Conservation (phyloP, 2,329 filamentous ascomycete genomes). For the Apiospora hydei region DNA sequence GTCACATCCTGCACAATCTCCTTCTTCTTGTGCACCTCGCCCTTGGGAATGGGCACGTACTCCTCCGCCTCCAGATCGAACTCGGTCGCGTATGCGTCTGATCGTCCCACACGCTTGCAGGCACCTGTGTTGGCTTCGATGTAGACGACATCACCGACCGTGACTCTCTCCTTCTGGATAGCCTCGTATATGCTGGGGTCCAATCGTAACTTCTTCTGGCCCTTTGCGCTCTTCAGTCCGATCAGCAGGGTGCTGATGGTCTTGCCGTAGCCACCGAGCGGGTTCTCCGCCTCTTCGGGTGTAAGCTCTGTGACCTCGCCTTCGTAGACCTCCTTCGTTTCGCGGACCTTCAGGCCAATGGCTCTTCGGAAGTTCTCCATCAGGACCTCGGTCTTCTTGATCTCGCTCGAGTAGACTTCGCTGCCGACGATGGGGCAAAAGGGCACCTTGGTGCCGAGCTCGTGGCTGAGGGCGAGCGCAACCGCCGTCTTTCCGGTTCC, state of each 20-base stretch:
- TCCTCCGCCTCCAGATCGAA: conserved; percentile 99
- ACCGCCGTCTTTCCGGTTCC: conserved; percentile 98
- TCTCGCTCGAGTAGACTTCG: conserved; percentile 96
- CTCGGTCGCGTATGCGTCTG: conserved; percentile 96
- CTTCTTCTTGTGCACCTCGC: conserved; percentile 99
- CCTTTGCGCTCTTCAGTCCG: conserved; percentile 92
- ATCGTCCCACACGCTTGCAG: conserved; percentile 95
- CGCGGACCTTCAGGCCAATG: conserved; percentile 94
- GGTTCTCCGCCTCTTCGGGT: conserved; percentile 97
- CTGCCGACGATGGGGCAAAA: conserved; percentile 98
- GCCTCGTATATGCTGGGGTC: conserved; percentile 99
- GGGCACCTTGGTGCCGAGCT: conserved; percentile 96
- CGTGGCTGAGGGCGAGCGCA: conserved; percentile 93
- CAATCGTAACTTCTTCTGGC: conserved; percentile 95
- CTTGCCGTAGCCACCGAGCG: conserved; percentile 93
- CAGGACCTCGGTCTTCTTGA: conserved; percentile 98
- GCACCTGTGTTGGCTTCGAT: conserved; percentile 99
- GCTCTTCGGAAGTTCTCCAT: conserved; percentile 99
- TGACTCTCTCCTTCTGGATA: conserved; percentile 97
- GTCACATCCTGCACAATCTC: conserved; percentile 99
- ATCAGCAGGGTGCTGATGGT: conserved; percentile 97
- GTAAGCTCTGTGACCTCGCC: conserved; percentile 98
- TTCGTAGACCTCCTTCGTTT: conserved; percentile 99
- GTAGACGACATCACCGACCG: conserved; percentile 96
- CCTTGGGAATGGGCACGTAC: conserved; percentile 98